A percentile compares a stretch with the other conserved stretches of the same genome.
These are phyloP conservation scores for Camellia granthamiana DNA, from an alignment of 148 eudicot species.

Conservation along the genomic window DNA sequence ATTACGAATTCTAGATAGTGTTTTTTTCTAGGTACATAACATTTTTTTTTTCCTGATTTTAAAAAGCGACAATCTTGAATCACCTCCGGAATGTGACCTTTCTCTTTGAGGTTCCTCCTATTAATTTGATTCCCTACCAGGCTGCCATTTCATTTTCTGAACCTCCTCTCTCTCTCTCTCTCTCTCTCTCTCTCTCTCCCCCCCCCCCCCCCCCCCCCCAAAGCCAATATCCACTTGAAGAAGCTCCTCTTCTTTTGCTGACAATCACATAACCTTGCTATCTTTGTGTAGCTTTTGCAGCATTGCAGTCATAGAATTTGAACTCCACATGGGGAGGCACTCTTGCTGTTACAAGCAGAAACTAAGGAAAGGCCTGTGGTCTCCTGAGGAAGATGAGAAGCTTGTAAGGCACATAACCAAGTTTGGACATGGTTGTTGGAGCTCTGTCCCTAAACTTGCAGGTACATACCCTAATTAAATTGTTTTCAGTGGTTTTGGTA, in stretches of 20 bases:
- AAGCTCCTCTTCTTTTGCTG: constrained; percentile 16
- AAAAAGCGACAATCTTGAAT: constrained; percentile 16
- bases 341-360: constrained; percentile 94
- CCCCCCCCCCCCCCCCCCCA: constrained; percentile 9
- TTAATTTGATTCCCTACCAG: constrained; percentile 71
- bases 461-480: constrained; percentile 26
- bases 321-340: constrained; percentile 72
- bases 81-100: constrained; percentile 43
- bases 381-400: constrained; percentile 98
- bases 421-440: constrained; percentile 78
- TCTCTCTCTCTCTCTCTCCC: constrained; percentile 22
- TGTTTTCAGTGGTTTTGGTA: too few relatives aligned
- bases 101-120: constrained; percentile 41
- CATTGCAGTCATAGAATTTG: constrained; percentile 16
- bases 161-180: constrained; percentile 22
- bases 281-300: constrained; percentile 13
- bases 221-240: constrained; percentile 2
- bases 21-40: too few relatives aligned
- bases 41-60: not conserved
- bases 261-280: constrained; percentile 16
- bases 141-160: constrained; percentile 51
- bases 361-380: constrained; percentile 95
- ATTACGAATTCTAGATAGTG: too few relatives aligned
- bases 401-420: constrained; percentile 79
- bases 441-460: constrained; percentile 78